These are phyloP conservation scores for Cladorrhinum sp. DNA, from an alignment of 2,329 filamentous ascomycete genomes.

Conservation along the genomic window DNA sequence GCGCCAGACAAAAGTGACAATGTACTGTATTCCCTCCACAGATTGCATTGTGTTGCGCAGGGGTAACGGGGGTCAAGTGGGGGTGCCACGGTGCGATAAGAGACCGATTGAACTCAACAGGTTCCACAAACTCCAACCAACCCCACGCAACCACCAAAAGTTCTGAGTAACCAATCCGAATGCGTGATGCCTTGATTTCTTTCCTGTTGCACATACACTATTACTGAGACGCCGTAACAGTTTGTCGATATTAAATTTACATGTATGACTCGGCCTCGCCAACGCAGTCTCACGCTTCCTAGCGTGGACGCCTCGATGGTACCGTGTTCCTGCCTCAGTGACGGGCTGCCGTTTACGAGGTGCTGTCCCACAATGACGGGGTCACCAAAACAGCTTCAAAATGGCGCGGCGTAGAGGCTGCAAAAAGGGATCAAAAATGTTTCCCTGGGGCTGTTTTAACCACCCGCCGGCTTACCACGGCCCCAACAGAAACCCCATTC, in stretches of 20 bases:
- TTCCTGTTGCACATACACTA: background rate
- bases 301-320: background rate
- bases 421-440: background rate
- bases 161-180: background rate
- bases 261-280: background rate
- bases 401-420: background rate
- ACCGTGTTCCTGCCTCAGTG: background rate
- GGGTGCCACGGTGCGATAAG: background rate
- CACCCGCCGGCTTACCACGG: background rate
- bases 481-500: background rate
- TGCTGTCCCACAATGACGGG: background rate
- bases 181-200: background rate
- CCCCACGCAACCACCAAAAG: background rate
- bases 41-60: background rate
- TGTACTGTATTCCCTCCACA: background rate
- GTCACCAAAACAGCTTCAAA: background rate
- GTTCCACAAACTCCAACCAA: background rate
- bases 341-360: background rate
- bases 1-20: background rate
- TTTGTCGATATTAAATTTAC: background rate
- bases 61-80: background rate
- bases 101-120: background rate
- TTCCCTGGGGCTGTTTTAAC: background rate
- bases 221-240: background rate
- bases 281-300: background rate